Base-by-base conservation (phyloP, 192 early-diverging fungal species). In the Pilobolus umbonatus region DNA sequence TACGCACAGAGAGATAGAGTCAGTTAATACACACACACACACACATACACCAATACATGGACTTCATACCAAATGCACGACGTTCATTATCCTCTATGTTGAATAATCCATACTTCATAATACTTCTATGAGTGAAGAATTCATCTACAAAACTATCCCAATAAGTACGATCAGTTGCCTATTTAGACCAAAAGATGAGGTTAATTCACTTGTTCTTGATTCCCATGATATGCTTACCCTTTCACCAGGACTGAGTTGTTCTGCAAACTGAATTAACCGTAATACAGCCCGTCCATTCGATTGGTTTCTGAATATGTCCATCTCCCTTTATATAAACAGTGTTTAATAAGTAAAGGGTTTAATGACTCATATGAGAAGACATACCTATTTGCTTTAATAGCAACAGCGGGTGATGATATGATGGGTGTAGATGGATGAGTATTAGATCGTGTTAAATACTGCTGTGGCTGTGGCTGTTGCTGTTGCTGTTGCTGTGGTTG, bases 191-290 rank as follows among this genome's bases (percentile, higher is more conserved):
- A 14, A 22, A 7, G 12, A 46, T 21, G 14, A n/a, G 6, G 30
- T 26, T 46, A 19, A 3, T 35, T 32, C 4, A 6, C 35, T 25
- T 28, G 11, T 31, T n/a, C 2, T 26, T 24, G 31, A 36, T 9
- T 14, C 12, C 57, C 17, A 25, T 21, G 10, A 1, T 2, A 2
- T 31, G 2, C 6, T 42, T 60, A 66, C 64, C 64, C 60, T 32
- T 29, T 49, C 42, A 21, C 64, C 64, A 24, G 64, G 64, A 55
- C 47, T 59, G 5, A 66, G 43, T 45, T 60, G 57, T 15, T 66
- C 64, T 35, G 46, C 47, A 59, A 60, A 66, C 19, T 66, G 64
- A 40, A 66, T 21, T 60, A 66, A 40, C 15, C 64, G 56, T 15
- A 60, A 42, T 11, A 66, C 57, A 11, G 64, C 64, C 3, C 36